Base-by-base conservation (phyloP, 169 alveolate genomes). In the Cryptosporidium viatorum region DNA sequence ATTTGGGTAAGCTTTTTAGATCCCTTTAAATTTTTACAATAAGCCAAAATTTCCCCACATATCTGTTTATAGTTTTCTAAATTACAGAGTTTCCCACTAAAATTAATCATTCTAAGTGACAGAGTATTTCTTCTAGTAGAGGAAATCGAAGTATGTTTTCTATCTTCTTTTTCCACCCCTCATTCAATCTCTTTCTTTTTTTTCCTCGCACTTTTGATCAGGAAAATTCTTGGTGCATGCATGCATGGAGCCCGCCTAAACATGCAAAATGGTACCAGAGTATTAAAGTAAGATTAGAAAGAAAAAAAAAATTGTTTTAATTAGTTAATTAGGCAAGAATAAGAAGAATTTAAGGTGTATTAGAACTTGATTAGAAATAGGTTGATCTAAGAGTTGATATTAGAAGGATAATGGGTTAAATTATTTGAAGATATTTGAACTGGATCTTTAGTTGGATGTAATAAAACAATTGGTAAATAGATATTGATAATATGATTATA, bases 201-300 rank as follows among this genome's bases (percentile, higher is more conserved):
- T 26, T 55, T 55, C n/a, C 67, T 55, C 67, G 67, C 35, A 55
- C 21, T 55, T 55, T 21, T 55, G 37, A 55, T 55, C 67, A 55
- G 2, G n/a, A 55, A 55, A n/a, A 23, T 23, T 55, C 67, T 10
- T 8, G 8, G 0, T 55, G 67, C 67, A 55, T 55, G 67, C 67
- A 55, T 55, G 67, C 67, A 26, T 1, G 4, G 6, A 23, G 0
- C 67, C 37, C 37, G 67, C 67, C 16, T 5, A 9, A 7, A 26
- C 35, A 55, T 55, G 67, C 14, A 55, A 23, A n/a, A 8, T 26
- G 67, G 67, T 55, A 55, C 67, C 67, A 55, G 0, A 2, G 21
- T 18, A 14, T 51, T 51, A 55, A 52, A 14, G n/a, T n/a, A n/a
- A 3, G 35, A 55, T 48, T 48, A 14, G 23, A 48, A 48, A 18